Base-by-base conservation (phyloP, 371 early-diverging fungal genomes). In the Capillidium rhysosporum region DNA sequence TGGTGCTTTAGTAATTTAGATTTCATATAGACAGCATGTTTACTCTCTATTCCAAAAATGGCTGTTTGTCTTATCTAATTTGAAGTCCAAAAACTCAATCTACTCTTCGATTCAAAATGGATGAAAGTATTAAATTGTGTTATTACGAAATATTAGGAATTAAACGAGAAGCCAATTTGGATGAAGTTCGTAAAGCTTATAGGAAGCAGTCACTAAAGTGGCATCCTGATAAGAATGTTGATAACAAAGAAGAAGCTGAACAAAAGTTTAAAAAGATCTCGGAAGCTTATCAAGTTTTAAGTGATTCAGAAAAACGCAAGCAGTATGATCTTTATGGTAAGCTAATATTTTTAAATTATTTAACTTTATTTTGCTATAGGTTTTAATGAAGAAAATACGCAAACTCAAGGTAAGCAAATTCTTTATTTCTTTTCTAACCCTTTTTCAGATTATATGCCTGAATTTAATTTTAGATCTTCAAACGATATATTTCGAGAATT, bases 221-320 rank as follows among this genome's bases (percentile, higher is more conserved):
- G 59, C 75, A 75, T 59, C 75, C 75, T n/a, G 75, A 75, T 55
- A 75, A 72, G 49, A 72, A 75, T 46, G 38, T 59, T 5, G 25
- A 61, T 8, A 39, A 40, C 18, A 56, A 60, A 16, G 69, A 67
- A 25, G 70, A 71, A 26, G 65, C 62, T 7, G 72, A 69, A 59
- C 66, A 67, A 56, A 69, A 63, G 59, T 61, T 44, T 46, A 55
- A 52, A 34, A 34, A 28, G 41, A 44, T 56, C 31, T n/a, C 55
- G 24, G 49, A 70, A 53, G 75, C 75, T 16, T 75, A 72, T 52
- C 73, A 75, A 57, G 64, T 72, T 20, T 52, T 75, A 43, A 68
- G 69, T 23, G 73, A 75, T 56, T 59, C 28, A 5, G 31, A 49
- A 21, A 49, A 31, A 28, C 20, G 49, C 10, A 49, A 34, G 5